Conservation (phyloP, 1,284 basidiomycete genomes). For the Tilletia caries region DNA sequence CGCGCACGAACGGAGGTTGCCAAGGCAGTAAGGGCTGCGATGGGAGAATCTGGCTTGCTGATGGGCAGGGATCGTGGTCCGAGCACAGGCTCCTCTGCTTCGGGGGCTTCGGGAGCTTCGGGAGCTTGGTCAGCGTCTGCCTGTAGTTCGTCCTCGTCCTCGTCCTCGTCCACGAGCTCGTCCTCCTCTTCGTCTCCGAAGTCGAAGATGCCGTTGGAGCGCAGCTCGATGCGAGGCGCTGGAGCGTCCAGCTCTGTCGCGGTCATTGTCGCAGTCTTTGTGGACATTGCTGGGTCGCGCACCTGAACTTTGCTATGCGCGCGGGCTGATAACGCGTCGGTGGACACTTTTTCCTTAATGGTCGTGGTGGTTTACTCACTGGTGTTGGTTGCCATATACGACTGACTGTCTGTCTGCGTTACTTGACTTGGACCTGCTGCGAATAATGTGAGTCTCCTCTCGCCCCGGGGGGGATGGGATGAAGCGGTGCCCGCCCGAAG, state of each 20-base stretch:
- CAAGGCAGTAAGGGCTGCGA: neutral
- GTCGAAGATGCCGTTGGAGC: conserved; percentile 7
- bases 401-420: too few relatives aligned
- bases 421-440: too few relatives aligned
- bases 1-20: neutral
- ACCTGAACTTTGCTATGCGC: neutral
- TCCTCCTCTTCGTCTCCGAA: conserved; percentile 10
- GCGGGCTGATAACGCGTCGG: too few relatives aligned
- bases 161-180: conserved; percentile 13
- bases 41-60: neutral
- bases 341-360: too few relatives aligned
- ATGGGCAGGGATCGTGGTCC: too few relatives aligned
- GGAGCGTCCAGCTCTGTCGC: neutral
- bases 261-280: neutral
- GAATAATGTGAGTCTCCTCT: too few relatives aligned
- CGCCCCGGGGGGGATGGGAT: too few relatives aligned
- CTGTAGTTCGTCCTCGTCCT: neutral
- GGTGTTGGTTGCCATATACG: too few relatives aligned
- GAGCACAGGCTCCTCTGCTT: neutral
- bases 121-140: neutral
- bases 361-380: too few relatives aligned
- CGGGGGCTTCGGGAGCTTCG: neutral
- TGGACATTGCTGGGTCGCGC: neutral
- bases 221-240: neutral
- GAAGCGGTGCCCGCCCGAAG: too few relatives aligned